Base-by-base conservation (phyloP, 106 monocot species). In the Cymbidium sinense region DNA sequence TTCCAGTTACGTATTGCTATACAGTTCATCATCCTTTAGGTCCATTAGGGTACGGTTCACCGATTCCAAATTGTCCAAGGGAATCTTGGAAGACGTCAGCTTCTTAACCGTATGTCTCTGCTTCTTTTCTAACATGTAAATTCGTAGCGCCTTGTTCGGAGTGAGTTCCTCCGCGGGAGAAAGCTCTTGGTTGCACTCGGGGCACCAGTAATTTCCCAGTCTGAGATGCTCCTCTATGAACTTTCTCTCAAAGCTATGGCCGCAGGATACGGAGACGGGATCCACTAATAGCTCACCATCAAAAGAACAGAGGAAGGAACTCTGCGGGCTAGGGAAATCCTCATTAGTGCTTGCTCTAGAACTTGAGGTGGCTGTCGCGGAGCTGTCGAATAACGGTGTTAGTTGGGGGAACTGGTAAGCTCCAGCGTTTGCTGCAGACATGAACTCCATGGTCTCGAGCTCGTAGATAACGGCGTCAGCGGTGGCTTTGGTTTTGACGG, bases 231-330 rank as follows among this genome's bases (percentile, higher is more conserved):
- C 73, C 0, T 41, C 12, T 12, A 80, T 43, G 2, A 43, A 27
- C 30, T 64, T 75, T 33, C 80, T 80, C 43, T 80, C 80, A 17
- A 80, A 80, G 80, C 74, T 74, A n/a, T 80, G 80, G 20, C 80
- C 80, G 17, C 80, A 80, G 0, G 62, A 18, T 20, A 74, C 62
- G 41, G 74, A 74, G 12, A 80, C 80, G 1, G 80, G 80, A n/a
- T 80, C 80, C 34, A 31, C 62, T 62, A 80, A 61, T 21, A 62
- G 64, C 27, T 80, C 62, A 3, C 74, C 18, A 25, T 35, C 29
- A 15, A 80, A 39, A 0, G 80, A 39, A 25, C 80, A 64, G 34
- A 41, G 29, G 62, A 80, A 80, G 20, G 74, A 64, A 31, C 34
- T 36, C 0, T 33, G 70, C 34, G 50, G 21, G n/a, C 19, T 54